A percentile compares a stretch with the other conserved stretches of the same genome.
Conservation (phyloP, 805 yeast species). For the Danielia oregonensis region DNA sequence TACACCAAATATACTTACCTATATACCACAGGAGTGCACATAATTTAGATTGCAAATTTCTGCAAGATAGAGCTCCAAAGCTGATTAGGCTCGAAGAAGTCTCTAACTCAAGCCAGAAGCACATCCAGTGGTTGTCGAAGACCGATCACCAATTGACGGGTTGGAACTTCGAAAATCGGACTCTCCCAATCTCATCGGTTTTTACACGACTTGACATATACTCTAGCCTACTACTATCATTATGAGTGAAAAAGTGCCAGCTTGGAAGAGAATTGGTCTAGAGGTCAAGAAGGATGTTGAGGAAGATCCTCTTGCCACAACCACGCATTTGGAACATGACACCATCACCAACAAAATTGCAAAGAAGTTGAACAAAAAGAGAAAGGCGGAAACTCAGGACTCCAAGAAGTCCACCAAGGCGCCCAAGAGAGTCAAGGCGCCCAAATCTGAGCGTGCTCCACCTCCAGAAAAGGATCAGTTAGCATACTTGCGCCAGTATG, state of each 20-base stretch:
- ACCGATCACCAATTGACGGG: no score
- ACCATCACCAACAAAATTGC: constrained; percentile 40
- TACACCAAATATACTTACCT: no score
- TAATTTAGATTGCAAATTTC: no score
- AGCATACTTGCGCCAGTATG: constrained; percentile 56
- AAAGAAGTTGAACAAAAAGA: constrained; percentile 37
- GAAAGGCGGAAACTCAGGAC: constrained; percentile 16
- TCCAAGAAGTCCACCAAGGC: constrained; percentile 43
- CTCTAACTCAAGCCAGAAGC: no score
- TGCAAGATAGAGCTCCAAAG: no score
- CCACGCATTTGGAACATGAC: constrained; percentile 44
- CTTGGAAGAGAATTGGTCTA: constrained; percentile 79
- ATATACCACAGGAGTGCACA: no score
- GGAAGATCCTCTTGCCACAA: constrained; percentile 42
- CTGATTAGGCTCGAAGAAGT: no score
- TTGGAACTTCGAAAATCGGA: no score
- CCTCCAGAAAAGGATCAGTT: constrained; percentile 79
- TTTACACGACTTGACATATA: no score
- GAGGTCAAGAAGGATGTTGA: constrained; percentile 48
- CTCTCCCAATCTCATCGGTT: no score
- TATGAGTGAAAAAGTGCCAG: constrained; percentile 48
- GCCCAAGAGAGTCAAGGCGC: constrained; percentile 66
- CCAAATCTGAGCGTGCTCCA: constrained; percentile 62
- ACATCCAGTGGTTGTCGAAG: no score
- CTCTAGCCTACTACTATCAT: no score